These are phyloP conservation scores for Capsella rubella DNA, from an alignment of 441 rosid genomes.

Conservation along the genomic window DNA sequence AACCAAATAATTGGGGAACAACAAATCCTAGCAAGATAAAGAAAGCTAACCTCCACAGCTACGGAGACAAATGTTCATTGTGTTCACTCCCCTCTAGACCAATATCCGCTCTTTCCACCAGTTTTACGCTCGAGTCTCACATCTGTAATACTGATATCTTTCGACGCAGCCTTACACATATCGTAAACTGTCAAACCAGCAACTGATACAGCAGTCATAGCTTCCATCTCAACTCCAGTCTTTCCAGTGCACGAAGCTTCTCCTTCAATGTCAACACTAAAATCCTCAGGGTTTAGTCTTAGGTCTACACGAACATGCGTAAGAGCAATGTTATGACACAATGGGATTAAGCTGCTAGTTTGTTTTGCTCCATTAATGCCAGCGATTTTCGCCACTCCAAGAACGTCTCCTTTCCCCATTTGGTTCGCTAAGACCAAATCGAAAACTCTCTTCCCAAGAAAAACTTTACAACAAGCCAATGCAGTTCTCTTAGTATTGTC, in stretches of 20 bases:
- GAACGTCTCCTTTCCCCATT: conserved; percentile 93
- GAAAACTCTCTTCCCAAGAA: conserved; percentile 72
- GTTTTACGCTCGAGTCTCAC: conserved; percentile 69
- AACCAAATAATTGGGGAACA: background rate
- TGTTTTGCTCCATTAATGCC: conserved; percentile 91
- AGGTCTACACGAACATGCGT: conserved; percentile 75
- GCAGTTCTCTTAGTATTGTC: conserved; percentile 71
- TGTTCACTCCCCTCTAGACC: conserved; percentile 55
- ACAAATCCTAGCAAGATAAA: background rate
- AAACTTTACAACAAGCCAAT: conserved; percentile 74
- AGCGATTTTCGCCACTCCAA: conserved; percentile 86
- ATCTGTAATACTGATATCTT: conserved; percentile 67
- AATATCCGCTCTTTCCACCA: conserved; percentile 89
- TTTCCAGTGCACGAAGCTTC: conserved; percentile 81
- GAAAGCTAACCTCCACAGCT: conserved; percentile 30
- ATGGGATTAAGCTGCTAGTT: conserved; percentile 78
- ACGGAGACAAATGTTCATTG: background rate
- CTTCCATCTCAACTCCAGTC: conserved; percentile 98
- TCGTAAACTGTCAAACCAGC: conserved; percentile 92
- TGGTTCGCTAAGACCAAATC: conserved; percentile 82
- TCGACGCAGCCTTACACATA: conserved; percentile 97
- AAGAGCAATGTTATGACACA: conserved; percentile 82
- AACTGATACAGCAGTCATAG: conserved; percentile 80
- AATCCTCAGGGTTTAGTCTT: conserved; percentile 62
- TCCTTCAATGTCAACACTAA: conserved; percentile 77